phyloP scores from a whole-genome alignment of 768 basidiomycete species.

The Boletus tomentosulus region DNA sequence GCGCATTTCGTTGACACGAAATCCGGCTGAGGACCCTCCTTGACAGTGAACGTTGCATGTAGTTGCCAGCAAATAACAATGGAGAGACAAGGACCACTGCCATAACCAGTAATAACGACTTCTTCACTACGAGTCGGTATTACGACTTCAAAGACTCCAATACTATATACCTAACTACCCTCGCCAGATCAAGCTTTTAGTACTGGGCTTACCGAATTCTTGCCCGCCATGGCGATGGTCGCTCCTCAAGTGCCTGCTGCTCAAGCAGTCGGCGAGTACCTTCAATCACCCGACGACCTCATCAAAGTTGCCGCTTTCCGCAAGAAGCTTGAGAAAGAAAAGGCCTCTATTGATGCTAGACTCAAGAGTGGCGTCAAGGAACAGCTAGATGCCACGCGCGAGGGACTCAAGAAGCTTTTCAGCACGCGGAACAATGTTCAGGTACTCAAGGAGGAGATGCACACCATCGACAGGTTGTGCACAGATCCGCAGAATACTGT shows the following conservation, averaged over 20 bases:
- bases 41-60: slow-evolving; percentile 5
- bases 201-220: no score
- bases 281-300: slow-evolving; percentile 92
- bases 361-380: slow-evolving; percentile 90
- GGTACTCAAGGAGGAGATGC: slow-evolving; percentile 82
- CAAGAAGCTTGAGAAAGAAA: slow-evolving; percentile 95
- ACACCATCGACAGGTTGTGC: slow-evolving; percentile 69
- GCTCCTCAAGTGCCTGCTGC: slow-evolving; percentile 66
- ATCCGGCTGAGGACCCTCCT: slow-evolving; percentile 1
- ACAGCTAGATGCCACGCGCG: slow-evolving; percentile 85
- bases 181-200: no score
- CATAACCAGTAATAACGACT: background rate
- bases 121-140: no score
- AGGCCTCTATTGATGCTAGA: slow-evolving; percentile 87
- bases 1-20: slow-evolving; percentile 2
- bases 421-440: slow-evolving; percentile 75
- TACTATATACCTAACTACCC: background rate
- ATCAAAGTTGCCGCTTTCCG: slow-evolving; percentile 82
- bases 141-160: background rate
- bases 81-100: background rate
- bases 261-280: slow-evolving; percentile 82
- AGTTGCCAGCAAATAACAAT: no score
- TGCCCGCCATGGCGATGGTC: slow-evolving; percentile 37
- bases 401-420: slow-evolving; percentile 79
- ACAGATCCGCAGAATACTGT: slow-evolving; percentile 72